Conservation (phyloP, 495 filamentous ascomycete genomes). For the Aspergillus nanangensis region DNA sequence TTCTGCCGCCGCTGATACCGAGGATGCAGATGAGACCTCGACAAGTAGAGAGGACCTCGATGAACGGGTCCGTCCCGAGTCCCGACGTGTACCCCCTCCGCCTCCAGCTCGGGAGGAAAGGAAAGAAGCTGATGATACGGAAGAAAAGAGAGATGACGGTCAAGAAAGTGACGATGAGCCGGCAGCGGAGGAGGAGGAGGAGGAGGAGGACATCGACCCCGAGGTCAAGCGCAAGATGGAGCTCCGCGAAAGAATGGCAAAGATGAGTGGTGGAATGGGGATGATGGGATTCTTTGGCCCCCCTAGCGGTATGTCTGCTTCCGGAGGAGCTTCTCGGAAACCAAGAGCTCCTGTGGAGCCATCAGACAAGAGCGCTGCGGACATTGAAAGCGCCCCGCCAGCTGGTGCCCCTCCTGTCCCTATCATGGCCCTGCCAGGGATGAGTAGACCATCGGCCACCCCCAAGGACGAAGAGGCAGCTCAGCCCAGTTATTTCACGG, state of each 20-base stretch:
- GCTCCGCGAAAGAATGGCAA: slow-evolving; percentile 90
- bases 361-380: slow-evolving; percentile 60
- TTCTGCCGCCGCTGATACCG: slow-evolving; percentile 80
- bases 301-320: slow-evolving; percentile 60
- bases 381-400: slow-evolving; percentile 47
- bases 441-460: slow-evolving; percentile 48
- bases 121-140: slow-evolving; percentile 36
- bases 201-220: slow-evolving; percentile 88
- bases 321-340: slow-evolving; percentile 40
- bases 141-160: slow-evolving; percentile 41
- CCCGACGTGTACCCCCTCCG: slow-evolving; percentile 15
- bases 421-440: slow-evolving; percentile 71
- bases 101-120: slow-evolving; percentile 15
- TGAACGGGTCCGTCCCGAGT: slow-evolving; percentile 32
- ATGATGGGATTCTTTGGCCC: slow-evolving; percentile 92
- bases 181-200: slow-evolving; percentile 70
- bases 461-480: slow-evolving; percentile 40
- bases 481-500: slow-evolving; percentile 29
- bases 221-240: slow-evolving; percentile 84
- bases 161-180: slow-evolving; percentile 56
- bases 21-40: slow-evolving; percentile 72
- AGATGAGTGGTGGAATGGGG: slow-evolving; percentile 97
- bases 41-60: slow-evolving; percentile 74
- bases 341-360: slow-evolving; percentile 52
- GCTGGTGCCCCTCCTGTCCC: slow-evolving; percentile 65